These are phyloP conservation scores for Populus nigra DNA, from an alignment of 345 rosid genomes.

Conservation along the genomic window DNA sequence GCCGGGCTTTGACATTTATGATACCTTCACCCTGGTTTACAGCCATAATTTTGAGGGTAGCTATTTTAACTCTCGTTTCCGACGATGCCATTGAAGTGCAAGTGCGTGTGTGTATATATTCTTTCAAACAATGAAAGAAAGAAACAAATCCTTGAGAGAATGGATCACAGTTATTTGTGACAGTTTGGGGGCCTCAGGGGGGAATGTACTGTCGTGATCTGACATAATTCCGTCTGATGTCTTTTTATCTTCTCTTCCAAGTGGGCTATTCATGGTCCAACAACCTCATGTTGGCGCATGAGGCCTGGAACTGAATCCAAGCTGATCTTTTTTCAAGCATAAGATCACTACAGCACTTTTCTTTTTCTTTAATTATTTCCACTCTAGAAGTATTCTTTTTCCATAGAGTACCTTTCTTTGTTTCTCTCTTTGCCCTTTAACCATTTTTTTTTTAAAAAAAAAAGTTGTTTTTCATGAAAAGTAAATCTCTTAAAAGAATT, in stretches of 20 bases:
- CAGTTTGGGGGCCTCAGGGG: background rate
- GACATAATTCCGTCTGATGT: conserved; percentile 16
- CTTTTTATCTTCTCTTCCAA: conserved; percentile 2
- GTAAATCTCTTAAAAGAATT: too few relatives aligned
- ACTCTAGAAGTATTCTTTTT: conserved; percentile 28
- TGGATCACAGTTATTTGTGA: background rate
- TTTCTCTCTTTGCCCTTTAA: background rate
- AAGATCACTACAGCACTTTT: conserved; percentile 23
- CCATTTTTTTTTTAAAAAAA: too few relatives aligned
- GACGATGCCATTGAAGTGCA: background rate
- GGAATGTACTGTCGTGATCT: conserved; percentile 5
- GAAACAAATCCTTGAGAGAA: background rate
- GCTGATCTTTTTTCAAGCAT: conserved; percentile 21
- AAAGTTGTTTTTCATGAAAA: too few relatives aligned
- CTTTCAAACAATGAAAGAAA: background rate
- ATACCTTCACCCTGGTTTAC: too few relatives aligned
- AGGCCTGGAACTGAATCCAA: conserved; percentile 37
- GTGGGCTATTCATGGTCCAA: conserved; percentile 29
- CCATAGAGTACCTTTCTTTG: conserved; percentile 19
- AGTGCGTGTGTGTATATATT: too few relatives aligned
- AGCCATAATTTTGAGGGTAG: background rate
- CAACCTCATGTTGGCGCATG: conserved; percentile 44
- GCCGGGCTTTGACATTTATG: too few relatives aligned
- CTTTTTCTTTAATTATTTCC: conserved; percentile 1
- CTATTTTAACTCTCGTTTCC: background rate